These are phyloP conservation scores for Camellia japonica DNA, from an alignment of 148 eudicot species.

Conservation along the genomic window DNA sequence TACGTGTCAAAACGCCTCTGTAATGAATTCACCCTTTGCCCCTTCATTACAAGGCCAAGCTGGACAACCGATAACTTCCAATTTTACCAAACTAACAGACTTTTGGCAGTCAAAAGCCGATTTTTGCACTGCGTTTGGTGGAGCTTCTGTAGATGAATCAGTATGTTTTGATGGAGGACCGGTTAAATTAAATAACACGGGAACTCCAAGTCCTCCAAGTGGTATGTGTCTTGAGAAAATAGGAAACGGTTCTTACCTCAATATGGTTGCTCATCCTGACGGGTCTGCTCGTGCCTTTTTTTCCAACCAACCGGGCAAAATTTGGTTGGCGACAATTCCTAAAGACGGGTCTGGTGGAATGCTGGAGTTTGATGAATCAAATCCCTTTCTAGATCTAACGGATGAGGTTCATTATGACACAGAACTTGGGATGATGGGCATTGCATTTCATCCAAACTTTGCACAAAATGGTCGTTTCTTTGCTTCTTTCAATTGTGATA, in stretches of 20 bases:
- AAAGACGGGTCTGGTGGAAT: conserved; percentile 47
- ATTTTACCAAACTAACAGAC: conserved; percentile 48
- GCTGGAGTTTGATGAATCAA: conserved; percentile 61
- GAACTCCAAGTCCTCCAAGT: conserved; percentile 29
- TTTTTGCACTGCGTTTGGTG: conserved; percentile 73
- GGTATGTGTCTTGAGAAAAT: conserved; percentile 84
- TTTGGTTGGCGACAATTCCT: conserved; percentile 72
- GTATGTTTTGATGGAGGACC: conserved; percentile 61
- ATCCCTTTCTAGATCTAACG: conserved; percentile 71
- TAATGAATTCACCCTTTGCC: conserved; percentile 64
- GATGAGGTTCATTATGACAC: conserved; percentile 68
- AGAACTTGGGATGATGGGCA: conserved; percentile 68
- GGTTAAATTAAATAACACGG: conserved; percentile 39
- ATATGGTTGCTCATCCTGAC: conserved; percentile 77
- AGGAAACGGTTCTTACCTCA: conserved; percentile 71
- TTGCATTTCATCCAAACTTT: conserved; percentile 78
- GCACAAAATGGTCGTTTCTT: conserved; percentile 73
- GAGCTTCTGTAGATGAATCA: conserved; percentile 45
- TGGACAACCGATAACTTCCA: conserved; percentile 32
- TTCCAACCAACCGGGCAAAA: conserved; percentile 63
- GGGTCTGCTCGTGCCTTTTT: conserved; percentile 82
- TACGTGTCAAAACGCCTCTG: conserved; percentile 63
- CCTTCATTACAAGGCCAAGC: conserved; percentile 46
- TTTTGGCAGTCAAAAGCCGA: conserved; percentile 58
- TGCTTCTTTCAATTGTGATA: conserved; percentile 85